Evolutionary conservation across 495 filamentous ascomycete genomes (phyloP).

Genomic region (Pyrenopolyporus hunteri): DNA sequence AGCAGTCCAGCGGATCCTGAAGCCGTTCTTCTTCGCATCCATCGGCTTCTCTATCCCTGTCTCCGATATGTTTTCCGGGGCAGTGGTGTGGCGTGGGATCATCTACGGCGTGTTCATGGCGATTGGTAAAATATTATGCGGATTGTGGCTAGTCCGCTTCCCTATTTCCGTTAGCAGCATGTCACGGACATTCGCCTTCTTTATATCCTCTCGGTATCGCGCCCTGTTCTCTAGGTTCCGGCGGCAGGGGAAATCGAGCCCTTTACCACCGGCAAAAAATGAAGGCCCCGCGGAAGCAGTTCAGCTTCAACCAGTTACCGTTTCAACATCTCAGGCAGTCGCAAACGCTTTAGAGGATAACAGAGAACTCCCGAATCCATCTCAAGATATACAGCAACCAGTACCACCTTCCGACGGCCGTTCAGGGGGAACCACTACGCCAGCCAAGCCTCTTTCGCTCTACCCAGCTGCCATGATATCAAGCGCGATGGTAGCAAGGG

Average conservation of each 20-base stretch:
- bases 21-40: constrained; percentile 80
- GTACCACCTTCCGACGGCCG: not conserved
- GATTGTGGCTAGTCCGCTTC: constrained; percentile 67
- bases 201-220: constrained; percentile 11
- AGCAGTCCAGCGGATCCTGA: constrained; percentile 60
- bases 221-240: constrained; percentile 8
- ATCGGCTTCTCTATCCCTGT: constrained; percentile 84
- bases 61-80: constrained; percentile 66
- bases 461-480: constrained; percentile 66
- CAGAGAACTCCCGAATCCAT: not conserved
- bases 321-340: not conserved
- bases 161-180: constrained; percentile 16
- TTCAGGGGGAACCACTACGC: not conserved
- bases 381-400: not conserved
- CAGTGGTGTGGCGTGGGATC: constrained; percentile 72
- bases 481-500: constrained; percentile 73
- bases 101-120: constrained; percentile 75
- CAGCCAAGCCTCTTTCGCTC: constrained; percentile 58
- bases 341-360: not conserved
- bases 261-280: not conserved
- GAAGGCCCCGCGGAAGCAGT: not conserved
- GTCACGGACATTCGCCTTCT: not conserved
- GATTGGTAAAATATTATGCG: constrained; percentile 65
- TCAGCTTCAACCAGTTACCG: not conserved
- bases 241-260: not conserved